Conservation (phyloP, 768 basidiomycete species). For the Cyclocybe aegerita region DNA sequence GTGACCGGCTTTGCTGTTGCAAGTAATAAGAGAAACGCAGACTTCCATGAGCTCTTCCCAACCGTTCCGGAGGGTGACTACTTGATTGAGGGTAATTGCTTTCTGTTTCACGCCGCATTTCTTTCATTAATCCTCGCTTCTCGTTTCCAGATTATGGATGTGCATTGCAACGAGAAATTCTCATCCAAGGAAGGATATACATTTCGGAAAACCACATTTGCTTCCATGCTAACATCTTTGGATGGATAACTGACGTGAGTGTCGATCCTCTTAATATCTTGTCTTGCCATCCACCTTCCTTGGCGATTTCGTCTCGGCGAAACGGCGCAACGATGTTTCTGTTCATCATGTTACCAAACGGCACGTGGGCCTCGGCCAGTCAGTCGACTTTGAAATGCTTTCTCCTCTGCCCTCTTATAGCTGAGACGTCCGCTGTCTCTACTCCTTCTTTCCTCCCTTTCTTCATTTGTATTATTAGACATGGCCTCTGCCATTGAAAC, state of each 20-base stretch:
- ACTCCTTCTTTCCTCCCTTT: background rate
- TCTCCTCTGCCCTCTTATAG: background rate
- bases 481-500: too few relatives aligned
- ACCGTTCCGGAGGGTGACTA: constrained; percentile 93
- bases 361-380: background rate
- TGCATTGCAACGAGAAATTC: constrained; percentile 92
- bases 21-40: constrained; percentile 89
- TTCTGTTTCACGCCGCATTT: constrained; percentile 5
- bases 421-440: background rate
- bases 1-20: constrained; percentile 98
- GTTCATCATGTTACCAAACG: too few relatives aligned
- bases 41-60: constrained; percentile 94
- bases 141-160: constrained; percentile 85
- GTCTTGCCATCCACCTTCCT: background rate
- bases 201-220: constrained; percentile 99
- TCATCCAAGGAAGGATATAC: constrained; percentile 94
- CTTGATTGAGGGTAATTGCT: constrained; percentile 85
- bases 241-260: constrained; percentile 96
- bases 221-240: constrained; percentile 99
- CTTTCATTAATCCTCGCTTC: background rate
- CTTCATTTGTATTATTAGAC: background rate
- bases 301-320: background rate
- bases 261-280: background rate
- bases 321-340: too few relatives aligned
- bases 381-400: background rate